Base-by-base conservation (phyloP, 805 yeast genomes). In the Myxozyma mucilagina region DNA sequence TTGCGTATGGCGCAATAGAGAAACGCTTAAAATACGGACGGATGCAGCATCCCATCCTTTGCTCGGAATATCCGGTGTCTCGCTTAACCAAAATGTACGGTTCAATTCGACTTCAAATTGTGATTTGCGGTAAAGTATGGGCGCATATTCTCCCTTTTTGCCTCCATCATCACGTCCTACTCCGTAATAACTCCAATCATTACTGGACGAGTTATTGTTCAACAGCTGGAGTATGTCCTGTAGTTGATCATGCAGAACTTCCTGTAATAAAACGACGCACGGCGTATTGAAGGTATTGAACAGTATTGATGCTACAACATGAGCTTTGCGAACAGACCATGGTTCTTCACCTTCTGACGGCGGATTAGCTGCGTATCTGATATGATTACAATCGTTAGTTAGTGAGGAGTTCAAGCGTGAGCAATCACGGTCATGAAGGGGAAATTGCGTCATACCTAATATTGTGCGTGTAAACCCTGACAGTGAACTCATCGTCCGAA, bases 141-240 rank as follows among this genome's bases (percentile, higher is more conserved):
- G 84, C 4, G 82, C 73, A 60, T 73, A 82, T 65, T 84, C 87
- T 13, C 87, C 86, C 4, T 68, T 70, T 16, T 70, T 70, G 10
- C 68, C 68, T 9, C 87, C 87, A 67, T 83, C 86, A 53, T 78
- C 81, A 67, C 87, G 73, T 0, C 86, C 86, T 38, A 70, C 80
- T 59, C 79, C 79, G 43, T 78, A 77, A 51, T 83, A 84, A 1
- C 73, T 67, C 81, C 83, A 84, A 4, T 72, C 72, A 1, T 65
- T 66, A 1, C 68, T 70, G 5, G 47, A 36, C 14, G 43, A 11
- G n/a, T 13, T 48, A 6, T 41, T 42, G 13, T 55, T 48, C 18
- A 80, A 68, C 7, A 73, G 68, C 35, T 66, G 67, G 57, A 76
- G 66, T 6, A 84, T 67, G 56, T 82, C 85, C 16, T 69, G 68